A percentile compares a stretch with the other conserved stretches of the same genome.
These are phyloP conservation scores for Diplodia seriata DNA, from an alignment of 2,329 filamentous ascomycete species.

Conservation along the genomic window DNA sequence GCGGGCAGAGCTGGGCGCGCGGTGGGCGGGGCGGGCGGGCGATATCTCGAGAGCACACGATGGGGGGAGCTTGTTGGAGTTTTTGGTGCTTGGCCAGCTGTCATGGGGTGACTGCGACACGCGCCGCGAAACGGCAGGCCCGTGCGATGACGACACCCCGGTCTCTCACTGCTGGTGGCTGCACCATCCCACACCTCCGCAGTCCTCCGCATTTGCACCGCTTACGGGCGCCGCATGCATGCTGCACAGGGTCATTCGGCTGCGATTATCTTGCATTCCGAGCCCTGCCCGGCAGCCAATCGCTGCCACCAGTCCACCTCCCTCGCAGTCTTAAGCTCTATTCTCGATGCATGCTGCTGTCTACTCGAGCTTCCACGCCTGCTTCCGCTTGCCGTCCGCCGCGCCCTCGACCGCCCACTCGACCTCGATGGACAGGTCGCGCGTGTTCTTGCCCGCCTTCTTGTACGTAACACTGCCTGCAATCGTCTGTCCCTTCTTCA, in stretches of 20 bases:
- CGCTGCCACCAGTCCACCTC: slow-evolving; percentile 1
- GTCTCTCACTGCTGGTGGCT: not conserved
- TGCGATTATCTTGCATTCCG: slow-evolving; percentile 25
- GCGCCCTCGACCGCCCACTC: slow-evolving; percentile 46
- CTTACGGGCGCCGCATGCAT: no score
- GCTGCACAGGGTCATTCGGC: not conserved
- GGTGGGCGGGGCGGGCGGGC: not conserved
- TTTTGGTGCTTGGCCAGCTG: slow-evolving; percentile 13
- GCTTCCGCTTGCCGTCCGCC: slow-evolving; percentile 37
- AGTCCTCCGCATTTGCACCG: slow-evolving; percentile 12
- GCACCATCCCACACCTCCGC: not conserved
- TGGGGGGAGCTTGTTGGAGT: not conserved
- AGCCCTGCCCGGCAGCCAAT: slow-evolving; percentile 16
- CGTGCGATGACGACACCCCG: slow-evolving; percentile 27
- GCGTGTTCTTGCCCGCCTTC: slow-evolving; percentile 60
- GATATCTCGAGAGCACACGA: slow-evolving; percentile 4
- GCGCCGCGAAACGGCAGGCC: slow-evolving; percentile 4
- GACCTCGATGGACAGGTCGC: slow-evolving; percentile 50
- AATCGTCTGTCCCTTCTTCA: slow-evolving; percentile 65
- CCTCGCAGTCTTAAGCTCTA: slow-evolving; percentile 26
- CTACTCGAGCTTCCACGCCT: slow-evolving; percentile 44
- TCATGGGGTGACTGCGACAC: slow-evolving; percentile 29
- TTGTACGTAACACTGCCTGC: slow-evolving; percentile 73
- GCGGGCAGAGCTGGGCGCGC: not conserved
- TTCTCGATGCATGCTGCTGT: slow-evolving; percentile 37